phyloP scores from a whole-genome alignment of 225 moss, liverwort and hornwort species.

The Polytrichum commune region DNA sequence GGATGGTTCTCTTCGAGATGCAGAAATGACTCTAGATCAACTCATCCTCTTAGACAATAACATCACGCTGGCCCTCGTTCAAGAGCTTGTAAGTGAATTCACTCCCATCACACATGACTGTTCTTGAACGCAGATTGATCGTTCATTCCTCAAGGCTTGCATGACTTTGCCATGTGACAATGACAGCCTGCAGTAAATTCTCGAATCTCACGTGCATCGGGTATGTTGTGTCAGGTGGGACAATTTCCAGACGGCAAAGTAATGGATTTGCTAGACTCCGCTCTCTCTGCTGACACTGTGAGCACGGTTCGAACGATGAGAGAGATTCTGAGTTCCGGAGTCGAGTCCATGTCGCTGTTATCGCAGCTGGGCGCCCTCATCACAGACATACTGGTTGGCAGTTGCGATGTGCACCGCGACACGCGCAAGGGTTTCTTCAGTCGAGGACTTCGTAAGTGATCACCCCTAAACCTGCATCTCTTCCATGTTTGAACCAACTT shows the following conservation, averaged over 20 bases:
- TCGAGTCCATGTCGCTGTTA: slow-evolving; percentile 73
- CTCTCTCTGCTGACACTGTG: slow-evolving; percentile 79
- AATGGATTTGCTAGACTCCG: slow-evolving; percentile 73
- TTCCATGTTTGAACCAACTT: neutral
- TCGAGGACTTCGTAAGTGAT: slow-evolving; percentile 60
- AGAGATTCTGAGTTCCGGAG: slow-evolving; percentile 65
- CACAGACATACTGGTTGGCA: slow-evolving; percentile 79
- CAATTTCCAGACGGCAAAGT: slow-evolving; percentile 54
- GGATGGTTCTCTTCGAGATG: slow-evolving; percentile 81
- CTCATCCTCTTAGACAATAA: slow-evolving; percentile 68
- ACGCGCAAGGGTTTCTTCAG: slow-evolving; percentile 58
- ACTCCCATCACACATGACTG: neutral
- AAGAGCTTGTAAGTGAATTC: slow-evolving; percentile 58
- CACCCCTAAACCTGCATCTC: neutral
- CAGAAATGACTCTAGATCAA: slow-evolving; percentile 78
- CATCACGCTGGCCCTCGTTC: slow-evolving; percentile 60
- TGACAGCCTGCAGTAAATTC: too few relatives aligned
- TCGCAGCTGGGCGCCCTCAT: slow-evolving; percentile 82
- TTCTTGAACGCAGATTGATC: too few relatives aligned
- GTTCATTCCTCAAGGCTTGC: too few relatives aligned
- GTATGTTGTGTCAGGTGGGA: slow-evolving; percentile 46
- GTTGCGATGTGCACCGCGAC: slow-evolving; percentile 50
- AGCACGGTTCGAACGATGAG: slow-evolving; percentile 74
- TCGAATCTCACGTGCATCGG: too few relatives aligned
- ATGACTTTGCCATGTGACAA: too few relatives aligned